A percentile compares a stretch with the other conserved stretches of the same genome.
Conservation (phyloP, 2,329 filamentous ascomycete species). For the Coniochaeta pulveracea region DNA sequence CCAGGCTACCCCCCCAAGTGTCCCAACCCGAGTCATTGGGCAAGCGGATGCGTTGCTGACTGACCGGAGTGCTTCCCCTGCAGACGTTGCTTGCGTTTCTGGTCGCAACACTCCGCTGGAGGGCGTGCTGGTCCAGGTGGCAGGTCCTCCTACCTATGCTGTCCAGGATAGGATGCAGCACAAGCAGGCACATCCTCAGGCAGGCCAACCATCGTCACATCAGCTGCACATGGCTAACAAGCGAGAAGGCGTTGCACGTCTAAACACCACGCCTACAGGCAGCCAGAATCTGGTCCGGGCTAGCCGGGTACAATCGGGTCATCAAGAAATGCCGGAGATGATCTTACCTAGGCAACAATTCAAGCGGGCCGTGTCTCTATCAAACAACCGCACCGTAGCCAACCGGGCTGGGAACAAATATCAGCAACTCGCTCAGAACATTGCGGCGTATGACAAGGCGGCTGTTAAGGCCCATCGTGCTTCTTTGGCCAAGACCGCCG, state of each 20-base stretch:
- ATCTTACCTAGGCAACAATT: neutral
- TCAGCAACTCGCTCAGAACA: slow-evolving; percentile 1
- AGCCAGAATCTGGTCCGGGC: neutral
- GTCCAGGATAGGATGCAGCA: no score
- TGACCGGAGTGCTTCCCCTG: no score
- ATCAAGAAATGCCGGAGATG: neutral
- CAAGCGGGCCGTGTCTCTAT: no score
- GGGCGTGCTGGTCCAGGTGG: no score
- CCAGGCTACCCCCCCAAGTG: no score
- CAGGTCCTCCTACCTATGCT: no score
- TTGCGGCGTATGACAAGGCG: slow-evolving; percentile 5
- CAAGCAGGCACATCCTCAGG: no score
- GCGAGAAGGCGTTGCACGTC: slow-evolving; percentile 8
- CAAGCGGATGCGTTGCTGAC: no score
- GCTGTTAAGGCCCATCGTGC: neutral
- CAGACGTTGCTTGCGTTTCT: no score
- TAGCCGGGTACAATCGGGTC: neutral
- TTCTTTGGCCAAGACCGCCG: neutral
- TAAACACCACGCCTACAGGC: neutral
- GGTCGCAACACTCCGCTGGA: no score
- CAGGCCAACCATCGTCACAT: no score
- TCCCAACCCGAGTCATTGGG: no score
- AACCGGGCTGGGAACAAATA: slow-evolving; percentile 2
- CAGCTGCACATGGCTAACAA: slow-evolving; percentile 11
- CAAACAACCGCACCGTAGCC: neutral